Evolutionary conservation across 2,329 filamentous ascomycete species (phyloP), one percentile per base, ranked within the genome.

Genomic region (Aspergillus pseudotamarii): DNA sequence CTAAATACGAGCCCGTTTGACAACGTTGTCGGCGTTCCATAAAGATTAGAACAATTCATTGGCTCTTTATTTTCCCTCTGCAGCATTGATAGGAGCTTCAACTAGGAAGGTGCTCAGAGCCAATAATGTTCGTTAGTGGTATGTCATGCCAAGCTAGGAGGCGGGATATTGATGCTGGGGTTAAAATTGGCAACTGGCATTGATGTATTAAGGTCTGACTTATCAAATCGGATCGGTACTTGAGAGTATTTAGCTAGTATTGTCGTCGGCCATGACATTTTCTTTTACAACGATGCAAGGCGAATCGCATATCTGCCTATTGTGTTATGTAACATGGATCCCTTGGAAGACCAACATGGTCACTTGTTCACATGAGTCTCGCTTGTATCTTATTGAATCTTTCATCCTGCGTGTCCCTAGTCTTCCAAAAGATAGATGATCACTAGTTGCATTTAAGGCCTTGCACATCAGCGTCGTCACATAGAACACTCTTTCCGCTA

Each of bases 401-500:
- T 6, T 6, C 4, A 36, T 36, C 3, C 34, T 11, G 34, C 34
- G 16, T 36, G 11, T 6, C 1, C 34, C 34, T 12, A 36, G 34
- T 14, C 3, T 14, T 14, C 11, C 2, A 4, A 5, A 5, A 36
- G 10, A 9, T 9, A 6, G 34, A 36, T 36, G 12, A 30, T 23
- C n/a, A 51, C n/a, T 12, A 23, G 23, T 57, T 58, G 45, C 56
- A 58, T 3, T 16, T 8, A 2, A 61, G 34, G 5, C 54, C 59
- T 12, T 61, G n/a, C 6, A 61, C 59, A 14, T 43, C n/a, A 3
- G 59, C 59, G 28, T 58, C 51, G n/a, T 36, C n/a, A 50, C 59
- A 61, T 2, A 61, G 28, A 16, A 50, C 30, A 14, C 30, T 46
- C 16, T 34, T 32, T 6, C 56, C 56, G 8, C 14, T 16, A 36